Evolutionary conservation across 768 basidiomycete species (phyloP), one percentile per base, ranked within the genome.

Genomic region (Trichaptum fuscoviolaceum): DNA sequence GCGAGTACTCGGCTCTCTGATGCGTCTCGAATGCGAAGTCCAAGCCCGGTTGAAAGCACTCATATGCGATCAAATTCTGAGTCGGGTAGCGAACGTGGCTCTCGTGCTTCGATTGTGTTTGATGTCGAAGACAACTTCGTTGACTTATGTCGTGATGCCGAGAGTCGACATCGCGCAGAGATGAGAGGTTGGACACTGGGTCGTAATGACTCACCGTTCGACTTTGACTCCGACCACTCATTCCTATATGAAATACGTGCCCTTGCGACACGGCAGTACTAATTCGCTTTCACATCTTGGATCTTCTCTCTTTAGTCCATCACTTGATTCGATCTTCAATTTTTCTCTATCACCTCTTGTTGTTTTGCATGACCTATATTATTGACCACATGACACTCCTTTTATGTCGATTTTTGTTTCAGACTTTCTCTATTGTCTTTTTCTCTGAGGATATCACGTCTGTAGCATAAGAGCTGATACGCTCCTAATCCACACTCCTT

Each of bases 191-290:
- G 94, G 95, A 76, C 76, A 30, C 70, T 70, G 35, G 70, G 72
- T 42, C 64, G 61, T 5, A 58, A 64, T 58, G 72, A 69, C 34
- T 67, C 73, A 23, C 73, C 68, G 66, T 71, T 71, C 26, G 42
- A 52, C 20, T 52, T 52, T 12, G 81, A 83, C 65, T 79, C 84
- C 35, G 87, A 89, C 72, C 85, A 88, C 66, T 83, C 85, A 52
- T 83, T 85, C 71, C 80, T 95, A 36, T 90, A 85, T 76, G 92
- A 94, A 76, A 93, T 95, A 68, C 87, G 92, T 69, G 90, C 89
- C 26, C 84, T 95, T 66, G 92, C 92, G 18, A 93, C 90, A n/a
- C 86, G 91, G 75, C 88, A 87, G 75, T 93, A 93, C 77, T 91
- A 73, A 85, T 70, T 66, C 69, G 65, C 58, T 68, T 59, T 59